phyloP scores from a whole-genome alignment of 495 filamentous ascomycete genomes.

The Pseudomonodictys pantanalensis region DNA sequence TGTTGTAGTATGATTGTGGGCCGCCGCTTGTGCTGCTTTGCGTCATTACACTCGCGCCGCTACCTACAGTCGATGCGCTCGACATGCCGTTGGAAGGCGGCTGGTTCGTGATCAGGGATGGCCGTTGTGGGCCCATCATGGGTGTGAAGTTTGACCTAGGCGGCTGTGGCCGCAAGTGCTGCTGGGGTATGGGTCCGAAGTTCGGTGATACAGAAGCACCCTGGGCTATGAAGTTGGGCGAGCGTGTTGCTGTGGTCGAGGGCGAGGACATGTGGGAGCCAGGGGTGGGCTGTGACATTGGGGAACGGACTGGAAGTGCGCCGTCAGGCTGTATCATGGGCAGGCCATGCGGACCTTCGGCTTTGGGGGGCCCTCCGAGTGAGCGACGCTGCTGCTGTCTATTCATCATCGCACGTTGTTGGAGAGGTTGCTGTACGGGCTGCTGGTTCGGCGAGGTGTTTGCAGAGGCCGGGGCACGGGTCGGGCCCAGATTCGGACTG shows the following conservation, averaged over 20 bases:
- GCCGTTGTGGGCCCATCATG: constrained; percentile 34
- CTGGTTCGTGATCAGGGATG: constrained; percentile 34
- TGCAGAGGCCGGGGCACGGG: constrained; percentile 59
- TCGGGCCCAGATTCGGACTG: constrained; percentile 65
- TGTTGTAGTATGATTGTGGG: constrained; percentile 61
- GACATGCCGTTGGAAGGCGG: constrained; percentile 33
- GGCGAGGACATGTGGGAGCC: constrained; percentile 81
- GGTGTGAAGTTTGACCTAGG: constrained; percentile 40
- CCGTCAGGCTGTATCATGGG: constrained; percentile 36
- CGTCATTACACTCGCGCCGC: constrained; percentile 35
- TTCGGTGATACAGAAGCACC: constrained; percentile 63
- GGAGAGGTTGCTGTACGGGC: constrained; percentile 69
- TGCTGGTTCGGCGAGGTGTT: constrained; percentile 54
- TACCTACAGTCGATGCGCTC: constrained; percentile 33
- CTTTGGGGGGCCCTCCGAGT: constrained; percentile 61
- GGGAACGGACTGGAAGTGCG: constrained; percentile 40
- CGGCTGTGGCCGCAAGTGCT: constrained; percentile 41
- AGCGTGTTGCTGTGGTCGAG: constrained; percentile 56
- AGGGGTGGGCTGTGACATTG: constrained; percentile 72
- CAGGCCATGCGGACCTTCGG: constrained; percentile 36
- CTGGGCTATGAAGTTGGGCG: constrained; percentile 68
- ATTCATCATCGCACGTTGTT: constrained; percentile 69
- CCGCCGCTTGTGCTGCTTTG: constrained; percentile 41
- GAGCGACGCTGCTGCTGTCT: constrained; percentile 66
- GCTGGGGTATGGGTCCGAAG: constrained; percentile 57